A percentile compares a stretch with the other conserved stretches of the same genome.
Conservation (phyloP, 306 rosid species). For the Rosa persica region DNA sequence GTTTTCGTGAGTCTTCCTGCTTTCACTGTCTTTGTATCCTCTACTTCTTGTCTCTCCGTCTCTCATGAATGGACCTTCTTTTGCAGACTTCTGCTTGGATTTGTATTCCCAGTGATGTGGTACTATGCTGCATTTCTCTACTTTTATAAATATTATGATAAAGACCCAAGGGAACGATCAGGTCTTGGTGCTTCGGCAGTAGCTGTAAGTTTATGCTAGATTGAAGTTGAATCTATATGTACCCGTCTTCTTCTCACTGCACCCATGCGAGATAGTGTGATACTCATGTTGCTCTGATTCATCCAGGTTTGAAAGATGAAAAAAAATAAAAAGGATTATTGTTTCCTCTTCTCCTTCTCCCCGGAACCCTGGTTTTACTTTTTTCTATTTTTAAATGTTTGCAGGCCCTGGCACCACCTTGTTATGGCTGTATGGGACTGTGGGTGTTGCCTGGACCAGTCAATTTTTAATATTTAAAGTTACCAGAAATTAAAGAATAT, state of each 20-base stretch:
- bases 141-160: constrained; percentile 64
- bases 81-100: constrained; percentile 79
- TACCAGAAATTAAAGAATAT: neutral
- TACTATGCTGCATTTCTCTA: constrained; percentile 85
- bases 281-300: neutral
- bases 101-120: constrained; percentile 79
- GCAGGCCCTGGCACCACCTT: neutral
- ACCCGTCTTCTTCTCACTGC: neutral
- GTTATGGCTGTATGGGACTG: neutral
- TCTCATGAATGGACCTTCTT: constrained; percentile 20
- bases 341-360: neutral
- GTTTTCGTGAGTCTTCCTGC: constrained; percentile 74
- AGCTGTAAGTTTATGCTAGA: constrained; percentile 56
- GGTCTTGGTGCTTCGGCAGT: constrained; percentile 96
- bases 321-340: neutral
- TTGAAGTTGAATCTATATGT: neutral
- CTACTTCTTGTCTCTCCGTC: neutral
- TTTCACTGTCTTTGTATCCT: neutral
- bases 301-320: neutral
- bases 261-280: neutral
- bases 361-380: neutral
- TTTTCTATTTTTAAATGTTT: neutral
- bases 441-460: neutral
- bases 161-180: constrained; percentile 93
- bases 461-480: neutral